These are phyloP conservation scores for Lepiota venenata DNA, from an alignment of 768 basidiomycete genomes.

Conservation along the genomic window DNA sequence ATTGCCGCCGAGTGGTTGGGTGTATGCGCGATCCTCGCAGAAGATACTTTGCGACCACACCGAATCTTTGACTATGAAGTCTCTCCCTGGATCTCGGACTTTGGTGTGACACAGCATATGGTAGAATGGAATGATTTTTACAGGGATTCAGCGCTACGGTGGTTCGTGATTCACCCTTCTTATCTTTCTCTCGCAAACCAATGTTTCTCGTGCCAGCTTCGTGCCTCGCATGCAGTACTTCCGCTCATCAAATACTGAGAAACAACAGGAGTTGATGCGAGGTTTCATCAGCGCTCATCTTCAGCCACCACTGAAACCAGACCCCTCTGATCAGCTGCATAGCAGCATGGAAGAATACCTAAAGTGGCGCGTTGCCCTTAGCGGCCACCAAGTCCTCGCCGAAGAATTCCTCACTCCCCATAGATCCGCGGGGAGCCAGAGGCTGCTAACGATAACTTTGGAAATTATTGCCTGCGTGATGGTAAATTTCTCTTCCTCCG, in stretches of 20 bases:
- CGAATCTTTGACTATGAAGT: background rate
- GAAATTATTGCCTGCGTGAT: conserved; percentile 4
- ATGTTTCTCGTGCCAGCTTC: background rate
- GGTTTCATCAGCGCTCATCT: background rate
- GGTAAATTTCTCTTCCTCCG: background rate
- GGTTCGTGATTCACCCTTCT: background rate
- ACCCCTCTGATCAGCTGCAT: background rate
- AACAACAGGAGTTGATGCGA: background rate
- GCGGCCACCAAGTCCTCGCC: background rate
- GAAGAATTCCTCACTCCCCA: background rate
- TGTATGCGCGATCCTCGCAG: conserved; percentile 1
- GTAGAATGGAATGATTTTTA: background rate
- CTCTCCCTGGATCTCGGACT: background rate
- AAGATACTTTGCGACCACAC: conserved; percentile 1
- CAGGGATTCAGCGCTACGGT: background rate
- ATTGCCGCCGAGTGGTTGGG: conserved; percentile 2
- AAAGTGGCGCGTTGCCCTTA: conserved; percentile 1
- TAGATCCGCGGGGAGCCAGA: background rate
- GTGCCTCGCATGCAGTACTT: background rate
- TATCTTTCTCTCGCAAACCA: background rate
- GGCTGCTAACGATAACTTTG: background rate
- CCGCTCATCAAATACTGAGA: background rate
- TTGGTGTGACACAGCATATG: no score
- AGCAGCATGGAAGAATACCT: background rate
- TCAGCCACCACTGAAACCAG: background rate